Evolutionary conservation across 2,329 filamentous ascomycete species (phyloP), one percentile per base, ranked within the genome.

Genomic region (Colletotrichum limetticola): DNA sequence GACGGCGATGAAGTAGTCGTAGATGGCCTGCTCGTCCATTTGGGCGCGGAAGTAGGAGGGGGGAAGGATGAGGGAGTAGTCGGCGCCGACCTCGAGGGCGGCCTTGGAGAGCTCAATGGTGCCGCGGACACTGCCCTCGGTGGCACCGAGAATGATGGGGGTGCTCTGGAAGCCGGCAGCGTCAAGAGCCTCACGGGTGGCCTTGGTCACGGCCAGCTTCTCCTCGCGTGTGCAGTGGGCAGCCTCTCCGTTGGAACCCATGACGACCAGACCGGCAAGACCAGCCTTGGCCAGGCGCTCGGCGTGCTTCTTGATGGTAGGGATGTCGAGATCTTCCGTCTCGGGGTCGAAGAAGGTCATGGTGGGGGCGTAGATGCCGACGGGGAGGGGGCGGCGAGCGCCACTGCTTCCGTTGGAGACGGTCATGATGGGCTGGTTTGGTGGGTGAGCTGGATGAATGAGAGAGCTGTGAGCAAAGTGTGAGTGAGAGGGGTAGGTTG

Each of bases 181-280:
- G 80, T 97, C 93, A 60, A 97, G 89, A 22, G 95, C 94, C 80
- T 95, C 92, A 68, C 95, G 91, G 9, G 94, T 96, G 66, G 94
- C 93, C 79, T 87, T 87, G 22, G 93, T 96, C 75, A 97, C 92
- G 37, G 90, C 89, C 60, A 90, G 82, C 82, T 95, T 95, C 84
- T 97, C 95, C 74, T 92, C 90, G 57, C 91, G 90, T 66, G 92
- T 94, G 78, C 95, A 92, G 85, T 97, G 94, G 68, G 95, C 93
- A 28, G 95, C 94, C 85, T 97, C 95, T 74, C 95, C 95, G 83
- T 97, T 97, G 77, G 94, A 97, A 74, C 95, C 95, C 92, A 97
- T 95, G 76, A 92, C 93, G 56, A 97, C 93, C 30, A 97, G 88
- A 46, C 95, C 95, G 60, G 92, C 93, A 12, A 97, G 90, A 9